These are phyloP conservation scores for Pythium apleroticum DNA, from an alignment of 352 stramenopile species.

Conservation along the genomic window DNA sequence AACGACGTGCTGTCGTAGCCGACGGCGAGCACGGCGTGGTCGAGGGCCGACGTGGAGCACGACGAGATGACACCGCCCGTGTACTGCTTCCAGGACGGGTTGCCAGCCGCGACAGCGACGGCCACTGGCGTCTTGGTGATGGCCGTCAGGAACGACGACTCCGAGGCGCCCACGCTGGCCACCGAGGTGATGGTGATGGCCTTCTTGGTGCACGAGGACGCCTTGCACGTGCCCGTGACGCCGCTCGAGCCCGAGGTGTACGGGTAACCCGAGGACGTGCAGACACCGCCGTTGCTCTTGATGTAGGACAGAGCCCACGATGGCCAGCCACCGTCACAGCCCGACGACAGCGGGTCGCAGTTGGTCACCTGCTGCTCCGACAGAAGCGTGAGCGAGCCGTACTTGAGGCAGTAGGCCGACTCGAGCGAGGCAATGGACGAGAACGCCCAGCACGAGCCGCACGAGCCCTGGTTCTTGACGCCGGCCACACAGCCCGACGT, in stretches of 20 bases:
- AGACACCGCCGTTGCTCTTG: constrained; percentile 75
- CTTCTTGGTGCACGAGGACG: constrained; percentile 32
- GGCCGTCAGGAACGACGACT: constrained; percentile 81
- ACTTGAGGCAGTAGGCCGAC: constrained; percentile 83
- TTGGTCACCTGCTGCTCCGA: constrained; percentile 93
- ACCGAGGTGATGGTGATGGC: constrained; percentile 31
- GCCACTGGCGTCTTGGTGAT: constrained; percentile 91
- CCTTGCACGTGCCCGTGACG: constrained; percentile 30
- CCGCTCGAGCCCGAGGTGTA: constrained; percentile 65
- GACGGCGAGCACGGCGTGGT: constrained; percentile 97
- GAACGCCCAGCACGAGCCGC: constrained; percentile 98
- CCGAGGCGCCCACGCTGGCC: constrained; percentile 60
- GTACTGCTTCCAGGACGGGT: constrained; percentile 97
- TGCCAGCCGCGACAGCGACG: constrained; percentile 93
- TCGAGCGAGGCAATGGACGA: constrained; percentile 91
- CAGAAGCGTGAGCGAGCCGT: constrained; percentile 64
- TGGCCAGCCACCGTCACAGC: constrained; percentile 89
- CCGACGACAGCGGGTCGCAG: constrained; percentile 81
- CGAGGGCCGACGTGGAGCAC: constrained; percentile 83
- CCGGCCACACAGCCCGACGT: constrained; percentile 48
- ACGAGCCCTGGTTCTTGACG: constrained; percentile 97
- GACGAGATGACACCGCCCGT: constrained; percentile 86
- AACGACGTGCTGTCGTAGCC: constrained; percentile 88
- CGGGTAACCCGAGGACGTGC: constrained; percentile 63
- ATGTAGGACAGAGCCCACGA: constrained; percentile 90